These are phyloP conservation scores for Microbotryum silenes-acaulis DNA, from an alignment of 1,284 basidiomycete genomes.

Conservation along the genomic window DNA sequence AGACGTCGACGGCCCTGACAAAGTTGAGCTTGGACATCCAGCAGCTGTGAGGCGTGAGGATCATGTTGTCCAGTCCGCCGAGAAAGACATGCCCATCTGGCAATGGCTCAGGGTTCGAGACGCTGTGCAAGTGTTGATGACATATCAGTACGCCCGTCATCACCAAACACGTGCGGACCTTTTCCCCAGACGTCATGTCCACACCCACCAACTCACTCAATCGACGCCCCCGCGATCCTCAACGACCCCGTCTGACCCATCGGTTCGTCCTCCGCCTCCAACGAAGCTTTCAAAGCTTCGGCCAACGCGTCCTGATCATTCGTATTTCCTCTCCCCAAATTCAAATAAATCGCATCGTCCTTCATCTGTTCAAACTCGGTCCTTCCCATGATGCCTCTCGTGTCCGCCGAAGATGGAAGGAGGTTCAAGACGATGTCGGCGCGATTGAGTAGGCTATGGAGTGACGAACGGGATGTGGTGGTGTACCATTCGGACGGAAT, in stretches of 20 bases:
- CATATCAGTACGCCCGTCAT: neutral
- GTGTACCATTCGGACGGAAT: constrained; percentile 16
- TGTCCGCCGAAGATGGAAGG: constrained; percentile 14
- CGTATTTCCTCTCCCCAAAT: constrained; percentile 38
- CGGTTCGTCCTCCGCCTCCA: constrained; percentile 15
- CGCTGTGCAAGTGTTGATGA: constrained; percentile 14
- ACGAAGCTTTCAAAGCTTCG: constrained; percentile 26
- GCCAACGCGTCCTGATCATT: constrained; percentile 35
- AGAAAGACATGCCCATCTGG: constrained; percentile 32
- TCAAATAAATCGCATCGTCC: constrained; percentile 25
- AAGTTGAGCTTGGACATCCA: constrained; percentile 15
- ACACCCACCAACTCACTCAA: constrained; percentile 13
- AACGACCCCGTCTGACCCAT: constrained; percentile 24
- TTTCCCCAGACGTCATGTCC: too few relatives aligned
- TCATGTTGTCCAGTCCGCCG: constrained; percentile 30
- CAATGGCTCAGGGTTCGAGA: constrained; percentile 39
- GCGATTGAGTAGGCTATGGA: constrained; percentile 19
- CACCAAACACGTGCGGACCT: neutral
- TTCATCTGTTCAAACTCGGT: constrained; percentile 24
- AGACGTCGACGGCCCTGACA: constrained; percentile 12
- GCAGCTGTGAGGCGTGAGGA: constrained; percentile 38
- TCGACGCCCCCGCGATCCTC: constrained; percentile 19
- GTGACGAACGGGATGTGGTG: neutral
- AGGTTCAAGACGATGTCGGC: constrained; percentile 34
- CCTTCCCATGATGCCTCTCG: constrained; percentile 4